Percentiles rank a stretch among this genome's conserved stretches.
phyloP scores from a whole-genome alignment of 768 basidiomycete species.

The Psilocybe cyanescens region DNA sequence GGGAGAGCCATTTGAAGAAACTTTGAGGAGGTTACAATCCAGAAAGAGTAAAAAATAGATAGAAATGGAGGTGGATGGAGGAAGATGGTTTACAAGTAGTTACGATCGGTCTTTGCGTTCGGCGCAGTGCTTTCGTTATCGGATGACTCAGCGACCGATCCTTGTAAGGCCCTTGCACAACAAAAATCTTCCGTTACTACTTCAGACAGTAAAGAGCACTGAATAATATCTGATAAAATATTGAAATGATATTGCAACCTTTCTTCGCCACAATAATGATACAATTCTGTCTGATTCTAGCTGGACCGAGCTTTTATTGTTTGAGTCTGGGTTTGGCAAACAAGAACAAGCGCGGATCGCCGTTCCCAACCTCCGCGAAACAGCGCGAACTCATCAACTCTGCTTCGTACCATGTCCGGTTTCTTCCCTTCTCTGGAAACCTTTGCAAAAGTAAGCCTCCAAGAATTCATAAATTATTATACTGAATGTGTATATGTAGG shows the following conservation, averaged over 20 bases:
- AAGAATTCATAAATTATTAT: not conserved
- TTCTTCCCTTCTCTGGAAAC: conserved; percentile 49
- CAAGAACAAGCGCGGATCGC: conserved; percentile 2
- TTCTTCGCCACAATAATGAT: no score
- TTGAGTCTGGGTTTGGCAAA: conserved; percentile 1
- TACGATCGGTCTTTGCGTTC: not conserved
- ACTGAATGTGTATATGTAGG: conserved; percentile 33
- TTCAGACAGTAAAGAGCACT: no score
- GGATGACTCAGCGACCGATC: conserved; percentile 13
- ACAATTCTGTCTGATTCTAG: no score
- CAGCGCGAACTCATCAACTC: not conserved
- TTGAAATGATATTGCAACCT: no score
- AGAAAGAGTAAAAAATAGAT: conserved; percentile 11
- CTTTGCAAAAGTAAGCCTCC: conserved; percentile 46
- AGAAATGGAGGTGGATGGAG: conserved; percentile 7
- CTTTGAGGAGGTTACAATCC: conserved; percentile 1
- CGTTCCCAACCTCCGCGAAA: not conserved
- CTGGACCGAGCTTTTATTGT: no score
- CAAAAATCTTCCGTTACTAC: not conserved
- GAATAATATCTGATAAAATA: no score
- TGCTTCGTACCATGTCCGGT: conserved; percentile 30
- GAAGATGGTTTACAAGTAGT: conserved; percentile 7
- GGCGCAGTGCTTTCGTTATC: conserved; percentile 7
- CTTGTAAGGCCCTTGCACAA: not conserved
- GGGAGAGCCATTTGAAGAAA: conserved; percentile 46